Evolutionary conservation across 768 basidiomycete species (phyloP).

Genomic region (Trametes cingulata): DNA sequence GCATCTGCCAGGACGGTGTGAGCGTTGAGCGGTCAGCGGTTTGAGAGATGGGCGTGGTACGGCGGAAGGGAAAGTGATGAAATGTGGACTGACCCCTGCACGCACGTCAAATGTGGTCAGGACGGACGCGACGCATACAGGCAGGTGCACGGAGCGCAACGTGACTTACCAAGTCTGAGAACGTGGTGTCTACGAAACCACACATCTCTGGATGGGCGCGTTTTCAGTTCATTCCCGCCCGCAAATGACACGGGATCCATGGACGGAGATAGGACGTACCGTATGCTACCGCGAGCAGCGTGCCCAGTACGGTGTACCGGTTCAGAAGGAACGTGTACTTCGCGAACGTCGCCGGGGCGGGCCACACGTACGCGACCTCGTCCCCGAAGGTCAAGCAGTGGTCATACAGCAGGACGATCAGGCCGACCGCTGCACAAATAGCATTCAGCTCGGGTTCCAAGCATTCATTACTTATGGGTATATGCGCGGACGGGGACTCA

Average conservation of each 20-base stretch:
- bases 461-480: background rate
- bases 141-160: background rate
- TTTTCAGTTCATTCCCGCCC: background rate
- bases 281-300: slow-evolving; percentile 28
- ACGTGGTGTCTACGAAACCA: slow-evolving; percentile 20
- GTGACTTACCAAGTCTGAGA: slow-evolving; percentile 20
- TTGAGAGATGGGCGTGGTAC: no score
- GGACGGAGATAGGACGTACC: slow-evolving; percentile 24
- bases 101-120: background rate
- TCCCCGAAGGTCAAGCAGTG: slow-evolving; percentile 42
- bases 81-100: slow-evolving; percentile 13
- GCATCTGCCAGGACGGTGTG: slow-evolving; percentile 30
- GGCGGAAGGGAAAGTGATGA: no score
- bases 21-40: background rate
- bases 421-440: slow-evolving; percentile 31
- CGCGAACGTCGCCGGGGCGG: slow-evolving; percentile 36
- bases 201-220: slow-evolving; percentile 26
- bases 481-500: background rate
- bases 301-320: slow-evolving; percentile 39
- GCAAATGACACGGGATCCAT: background rate
- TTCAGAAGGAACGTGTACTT: slow-evolving; percentile 44
- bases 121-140: background rate
- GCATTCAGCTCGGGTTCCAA: background rate
- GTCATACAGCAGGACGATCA: slow-evolving; percentile 42
- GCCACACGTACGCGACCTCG: slow-evolving; percentile 45